A percentile compares a stretch with the other conserved stretches of the same genome.
phyloP scores from a whole-genome alignment of 2,329 filamentous ascomycete species.

The Fusarium vanettenii region DNA sequence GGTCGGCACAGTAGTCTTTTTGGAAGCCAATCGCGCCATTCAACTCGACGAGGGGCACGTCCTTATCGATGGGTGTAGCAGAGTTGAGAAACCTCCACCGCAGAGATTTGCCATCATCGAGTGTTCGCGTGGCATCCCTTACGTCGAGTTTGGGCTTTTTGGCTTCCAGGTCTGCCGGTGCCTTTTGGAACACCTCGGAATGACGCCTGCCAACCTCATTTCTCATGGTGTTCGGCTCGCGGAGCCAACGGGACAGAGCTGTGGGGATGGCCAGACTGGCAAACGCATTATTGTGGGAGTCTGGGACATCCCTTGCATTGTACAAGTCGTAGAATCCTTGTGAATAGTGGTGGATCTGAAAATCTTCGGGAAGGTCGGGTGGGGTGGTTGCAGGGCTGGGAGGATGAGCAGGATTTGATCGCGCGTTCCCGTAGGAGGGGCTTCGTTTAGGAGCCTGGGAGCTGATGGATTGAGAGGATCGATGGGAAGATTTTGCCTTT shows the following conservation, averaged over 20 bases:
- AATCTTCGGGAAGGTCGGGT: slow-evolving; percentile 71
- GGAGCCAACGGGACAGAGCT: slow-evolving; percentile 81
- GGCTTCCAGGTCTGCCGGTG: slow-evolving; percentile 57
- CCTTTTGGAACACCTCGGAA: slow-evolving; percentile 74
- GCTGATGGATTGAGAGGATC: slow-evolving; percentile 79
- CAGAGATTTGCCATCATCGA: slow-evolving; percentile 56
- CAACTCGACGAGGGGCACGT: slow-evolving; percentile 74
- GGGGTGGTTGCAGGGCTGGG: slow-evolving; percentile 83
- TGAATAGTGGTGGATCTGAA: slow-evolving; percentile 76
- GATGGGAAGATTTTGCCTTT: slow-evolving; percentile 85
- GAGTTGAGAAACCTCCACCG: slow-evolving; percentile 76
- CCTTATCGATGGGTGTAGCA: slow-evolving; percentile 64
- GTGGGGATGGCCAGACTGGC: slow-evolving; percentile 80
- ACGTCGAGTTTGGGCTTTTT: slow-evolving; percentile 59
- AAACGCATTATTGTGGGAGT: slow-evolving; percentile 79
- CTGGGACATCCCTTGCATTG: slow-evolving; percentile 69
- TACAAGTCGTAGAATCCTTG: slow-evolving; percentile 81
- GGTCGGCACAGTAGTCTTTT: slow-evolving; percentile 75
- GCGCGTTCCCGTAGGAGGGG: slow-evolving; percentile 72
- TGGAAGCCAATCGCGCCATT: slow-evolving; percentile 82
- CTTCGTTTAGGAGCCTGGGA: slow-evolving; percentile 75
- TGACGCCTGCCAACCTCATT: slow-evolving; percentile 74
- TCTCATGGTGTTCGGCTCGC: slow-evolving; percentile 75
- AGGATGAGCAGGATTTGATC: slow-evolving; percentile 69
- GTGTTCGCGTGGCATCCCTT: slow-evolving; percentile 58